phyloP scores from a whole-genome alignment of 441 rosid genomes.

The Manihot esculenta region DNA sequence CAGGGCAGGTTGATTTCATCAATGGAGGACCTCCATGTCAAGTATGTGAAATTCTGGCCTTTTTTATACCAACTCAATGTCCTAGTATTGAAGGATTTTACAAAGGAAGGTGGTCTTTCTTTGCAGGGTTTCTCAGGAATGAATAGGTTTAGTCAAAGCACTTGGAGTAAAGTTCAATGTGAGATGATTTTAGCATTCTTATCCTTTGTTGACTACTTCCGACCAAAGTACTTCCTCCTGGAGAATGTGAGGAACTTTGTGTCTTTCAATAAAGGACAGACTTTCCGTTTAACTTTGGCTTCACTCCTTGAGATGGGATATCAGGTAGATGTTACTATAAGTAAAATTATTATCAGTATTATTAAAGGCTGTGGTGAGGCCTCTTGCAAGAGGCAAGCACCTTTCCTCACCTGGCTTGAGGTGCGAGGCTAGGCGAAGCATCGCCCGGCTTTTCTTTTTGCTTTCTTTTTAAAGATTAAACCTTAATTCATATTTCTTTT shows the following conservation, averaged over 20 bases:
- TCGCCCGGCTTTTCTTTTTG: too few species aligned
- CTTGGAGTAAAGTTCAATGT: conserved; percentile 90
- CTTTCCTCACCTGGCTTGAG: too few species aligned
- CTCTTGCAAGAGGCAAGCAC: too few species aligned
- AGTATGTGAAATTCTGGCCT: conserved; percentile 33
- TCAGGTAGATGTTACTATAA: conserved; percentile 52
- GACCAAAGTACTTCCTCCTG: conserved; percentile 84
- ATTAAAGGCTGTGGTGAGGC: neutral
- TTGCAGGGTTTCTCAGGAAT: conserved; percentile 94
- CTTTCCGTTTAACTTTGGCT: conserved; percentile 77
- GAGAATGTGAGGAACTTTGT: conserved; percentile 93
- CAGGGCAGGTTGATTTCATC: conserved; percentile 93
- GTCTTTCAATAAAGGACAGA: conserved; percentile 82
- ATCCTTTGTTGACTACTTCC: conserved; percentile 85
- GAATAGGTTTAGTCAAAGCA: conserved; percentile 78
- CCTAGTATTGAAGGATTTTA: neutral
- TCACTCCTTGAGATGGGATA: conserved; percentile 97
- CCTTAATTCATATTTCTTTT: too few species aligned
- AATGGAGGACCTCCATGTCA: conserved; percentile 99
- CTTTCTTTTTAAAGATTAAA: too few species aligned
- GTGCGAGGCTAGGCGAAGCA: too few species aligned
- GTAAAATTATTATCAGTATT: neutral
- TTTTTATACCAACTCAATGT: conserved; percentile 1
- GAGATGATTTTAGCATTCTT: conserved; percentile 90
- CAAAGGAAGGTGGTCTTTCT: conserved; percentile 5